Percentiles rank a stretch among this genome's conserved stretches.
These are phyloP conservation scores for Cucurbita argyrosperma DNA, from an alignment of 306 rosid genomes.

Conservation along the genomic window DNA sequence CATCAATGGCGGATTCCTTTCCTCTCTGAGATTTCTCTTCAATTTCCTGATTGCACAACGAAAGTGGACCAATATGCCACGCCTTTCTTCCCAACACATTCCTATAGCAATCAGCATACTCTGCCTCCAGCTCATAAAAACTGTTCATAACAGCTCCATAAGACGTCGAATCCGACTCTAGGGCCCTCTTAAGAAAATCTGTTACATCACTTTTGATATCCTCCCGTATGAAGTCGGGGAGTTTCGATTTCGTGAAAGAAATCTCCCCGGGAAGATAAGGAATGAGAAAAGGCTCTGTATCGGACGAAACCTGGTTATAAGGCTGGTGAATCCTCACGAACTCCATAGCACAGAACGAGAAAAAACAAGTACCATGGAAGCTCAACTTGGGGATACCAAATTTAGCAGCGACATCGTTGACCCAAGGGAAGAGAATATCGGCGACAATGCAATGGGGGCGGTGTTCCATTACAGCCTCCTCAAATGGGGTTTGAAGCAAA, in stretches of 20 bases:
- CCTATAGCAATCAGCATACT: slow-evolving; percentile 16
- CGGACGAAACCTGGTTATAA: slow-evolving; percentile 20
- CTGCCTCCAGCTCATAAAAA: slow-evolving; percentile 23
- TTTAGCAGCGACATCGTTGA: slow-evolving; percentile 27
- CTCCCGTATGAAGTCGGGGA: not conserved
- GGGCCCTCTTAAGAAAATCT: not conserved
- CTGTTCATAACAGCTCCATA: slow-evolving; percentile 14
- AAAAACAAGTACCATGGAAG: slow-evolving; percentile 35
- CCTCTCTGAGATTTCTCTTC: slow-evolving; percentile 3
- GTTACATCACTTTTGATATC: not conserved
- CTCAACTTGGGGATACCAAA: slow-evolving; percentile 39
- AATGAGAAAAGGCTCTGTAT: slow-evolving; percentile 24
- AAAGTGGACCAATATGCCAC: slow-evolving; percentile 28
- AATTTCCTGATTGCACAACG: slow-evolving; percentile 1
- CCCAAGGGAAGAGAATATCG: slow-evolving; percentile 35
- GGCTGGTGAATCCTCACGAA: slow-evolving; percentile 23
- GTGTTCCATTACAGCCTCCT: slow-evolving; percentile 18
- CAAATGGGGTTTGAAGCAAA: slow-evolving; percentile 19
- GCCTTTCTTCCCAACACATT: slow-evolving; percentile 13
- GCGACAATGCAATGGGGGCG: slow-evolving; percentile 30
- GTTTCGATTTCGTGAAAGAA: slow-evolving; percentile 18
- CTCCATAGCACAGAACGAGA: slow-evolving; percentile 18
- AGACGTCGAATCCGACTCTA: not conserved
- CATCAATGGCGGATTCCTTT: not conserved
- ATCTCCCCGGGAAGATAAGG: slow-evolving; percentile 34